Percentiles rank a stretch among this genome's conserved stretches.
Evolutionary conservation across 176 grass and related monocot species (phyloP).

Genomic region (Zizania latifolia): DNA sequence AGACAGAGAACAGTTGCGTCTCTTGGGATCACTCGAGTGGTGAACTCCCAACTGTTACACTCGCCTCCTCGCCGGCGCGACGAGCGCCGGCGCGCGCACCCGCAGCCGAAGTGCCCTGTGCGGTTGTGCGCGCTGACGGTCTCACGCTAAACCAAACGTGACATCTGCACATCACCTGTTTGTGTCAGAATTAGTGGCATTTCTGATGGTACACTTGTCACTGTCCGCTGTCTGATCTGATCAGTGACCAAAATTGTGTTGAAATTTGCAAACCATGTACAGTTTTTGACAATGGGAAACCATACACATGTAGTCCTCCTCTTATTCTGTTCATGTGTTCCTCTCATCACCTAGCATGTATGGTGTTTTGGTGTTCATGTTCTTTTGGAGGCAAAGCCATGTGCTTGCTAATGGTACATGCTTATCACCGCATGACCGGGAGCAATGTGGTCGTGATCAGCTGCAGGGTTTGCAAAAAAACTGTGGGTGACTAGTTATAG

Average conservation of each 20-base stretch:
- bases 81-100: not conserved
- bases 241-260: not conserved
- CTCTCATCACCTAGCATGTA: no score
- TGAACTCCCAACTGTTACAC: not conserved
- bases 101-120: not conserved
- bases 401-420: not conserved
- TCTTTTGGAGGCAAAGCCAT: not conserved
- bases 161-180: not conserved
- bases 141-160: not conserved
- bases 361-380: not conserved
- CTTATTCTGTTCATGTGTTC: not conserved
- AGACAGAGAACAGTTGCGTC: not conserved
- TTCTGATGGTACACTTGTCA: not conserved
- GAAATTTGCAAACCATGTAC: not conserved
- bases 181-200: not conserved
- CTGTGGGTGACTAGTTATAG: no score
- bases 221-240: not conserved
- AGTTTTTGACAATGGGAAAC: no score
- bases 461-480: no score
- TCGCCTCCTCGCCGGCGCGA: not conserved
- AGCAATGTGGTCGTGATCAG: not conserved
- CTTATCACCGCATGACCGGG: not conserved
- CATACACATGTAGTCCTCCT: no score
- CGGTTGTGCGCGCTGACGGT: no score
- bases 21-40: constrained; percentile 2